Evolutionary conservation across 164 flowering plant species (phyloP).

Genomic region (Kalanchoe fedtschenkoi): DNA sequence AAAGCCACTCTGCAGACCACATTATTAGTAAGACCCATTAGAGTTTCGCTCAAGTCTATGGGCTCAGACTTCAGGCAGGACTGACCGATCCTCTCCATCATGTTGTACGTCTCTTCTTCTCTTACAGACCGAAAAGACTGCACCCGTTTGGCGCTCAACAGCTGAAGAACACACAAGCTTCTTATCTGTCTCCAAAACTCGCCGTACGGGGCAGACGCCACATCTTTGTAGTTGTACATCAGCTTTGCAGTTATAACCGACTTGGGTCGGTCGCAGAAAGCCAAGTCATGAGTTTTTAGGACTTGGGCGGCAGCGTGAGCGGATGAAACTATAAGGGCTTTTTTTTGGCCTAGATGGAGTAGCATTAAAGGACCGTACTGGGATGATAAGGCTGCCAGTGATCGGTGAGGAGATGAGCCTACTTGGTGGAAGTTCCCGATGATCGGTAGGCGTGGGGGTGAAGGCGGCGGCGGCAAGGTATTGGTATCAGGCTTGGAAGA

Average conservation of each 20-base stretch:
- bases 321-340: conserved; percentile 3
- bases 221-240: conserved; percentile 1
- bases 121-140: conserved; percentile 7
- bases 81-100: background rate
- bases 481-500: background rate
- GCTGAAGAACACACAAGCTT: conserved; percentile 1
- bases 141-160: conserved; percentile 5
- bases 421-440: conserved; percentile 9
- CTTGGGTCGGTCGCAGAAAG: background rate
- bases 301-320: background rate
- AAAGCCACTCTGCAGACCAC: conserved; percentile 3
- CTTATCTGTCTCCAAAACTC: conserved; percentile 8
- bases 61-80: background rate
- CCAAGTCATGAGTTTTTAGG: conserved; percentile 3
- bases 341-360: background rate
- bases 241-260: background rate
- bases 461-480: conserved; percentile 1
- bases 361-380: conserved; percentile 8
- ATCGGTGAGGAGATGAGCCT: conserved; percentile 3
- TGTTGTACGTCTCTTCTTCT: background rate
- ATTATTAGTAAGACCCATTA: background rate
- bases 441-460: conserved; percentile 1
- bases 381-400: conserved; percentile 1
- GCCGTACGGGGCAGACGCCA: conserved; percentile 1
- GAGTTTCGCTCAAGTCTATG: background rate